phyloP scores from a whole-genome alignment of 169 alveolate genomes.

The Amoebophrya sp. region DNA sequence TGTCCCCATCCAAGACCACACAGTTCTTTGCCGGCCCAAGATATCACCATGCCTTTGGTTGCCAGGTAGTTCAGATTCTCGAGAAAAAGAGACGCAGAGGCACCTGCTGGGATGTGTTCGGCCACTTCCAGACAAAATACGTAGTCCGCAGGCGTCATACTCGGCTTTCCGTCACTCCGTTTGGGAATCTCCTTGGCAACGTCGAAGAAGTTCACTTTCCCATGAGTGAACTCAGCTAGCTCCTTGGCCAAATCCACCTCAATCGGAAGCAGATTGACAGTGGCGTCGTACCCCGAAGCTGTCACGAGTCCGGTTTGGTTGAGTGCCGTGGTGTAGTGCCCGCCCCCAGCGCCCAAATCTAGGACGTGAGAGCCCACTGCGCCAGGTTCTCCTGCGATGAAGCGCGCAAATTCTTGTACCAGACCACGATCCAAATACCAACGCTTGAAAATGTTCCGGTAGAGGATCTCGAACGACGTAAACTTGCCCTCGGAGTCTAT shows the following conservation, averaged over 20 bases:
- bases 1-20: not conserved
- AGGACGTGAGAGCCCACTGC: not conserved
- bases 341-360: slow-evolving; percentile 4
- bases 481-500: slow-evolving; percentile 6
- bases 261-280: not conserved
- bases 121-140: not conserved
- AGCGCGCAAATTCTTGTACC: not conserved
- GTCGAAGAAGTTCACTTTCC: not conserved
- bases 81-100: not conserved
- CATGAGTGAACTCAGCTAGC: not conserved
- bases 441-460: slow-evolving; percentile 19
- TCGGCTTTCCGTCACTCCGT: not conserved
- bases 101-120: not conserved
- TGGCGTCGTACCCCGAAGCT: slow-evolving; percentile 20
- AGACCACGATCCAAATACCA: not conserved
- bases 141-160: not conserved
- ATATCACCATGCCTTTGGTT: not conserved
- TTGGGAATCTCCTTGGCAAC: not conserved
- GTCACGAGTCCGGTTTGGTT: not conserved
- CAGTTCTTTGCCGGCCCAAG: not conserved
- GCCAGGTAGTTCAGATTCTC: slow-evolving; percentile 15
- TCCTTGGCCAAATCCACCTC: not conserved
- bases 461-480: not conserved
- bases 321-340: slow-evolving; percentile 21
- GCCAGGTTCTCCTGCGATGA: not conserved